Evolutionary conservation across 176 grass and related monocot genomes (phyloP), one percentile per base, ranked within the genome.

Genomic region (Raddia guianensis): DNA sequence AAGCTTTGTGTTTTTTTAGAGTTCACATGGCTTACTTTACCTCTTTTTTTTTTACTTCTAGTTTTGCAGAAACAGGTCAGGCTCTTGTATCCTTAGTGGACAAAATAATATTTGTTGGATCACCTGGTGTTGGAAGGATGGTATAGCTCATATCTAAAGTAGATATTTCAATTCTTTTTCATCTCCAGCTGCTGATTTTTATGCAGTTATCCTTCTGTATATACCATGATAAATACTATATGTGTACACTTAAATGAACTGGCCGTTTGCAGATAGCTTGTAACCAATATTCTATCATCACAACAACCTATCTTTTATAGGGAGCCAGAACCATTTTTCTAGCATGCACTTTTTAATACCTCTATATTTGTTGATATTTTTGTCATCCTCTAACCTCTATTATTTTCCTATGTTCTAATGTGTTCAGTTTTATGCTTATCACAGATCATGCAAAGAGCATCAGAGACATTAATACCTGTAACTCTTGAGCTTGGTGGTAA

Each of bases 21-120:
- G 44, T 14, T 68, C 32, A 18, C 73, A 67, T 21, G 16, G 20
- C 59, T 86, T 51, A 62, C 45, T 48, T 47, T 20, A 10, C 9
- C 65, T 76, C 18, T 64, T 10, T 60, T 75, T n/a, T 77, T 69
- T 68, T 87, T 44, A 11, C 50, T 56, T 66, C 49, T 74, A 99
- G 96, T 83, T 99, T 93, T 90, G 90, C 89, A 5, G 96, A 93
- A 93, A 99, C 92, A 49, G 96, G 92, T 76, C 96, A 99, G 82
- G 88, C 96, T 74, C 92, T 99, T 85, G 92, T 99, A 50, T 95
- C 96, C 66, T 95, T 92, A 56, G 90, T 90, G 6, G 96, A 99
- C 86, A 99, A 99, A 90, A 95, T 95, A 66, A 99, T 95, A 85
- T 99, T 99, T 91, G 96, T 99, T 87, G 96, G 96, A 76, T 99